Evolutionary conservation across 176 grass and related monocot genomes (phyloP), one percentile per base, ranked within the genome.

Genomic region (Oryza punctata): DNA sequence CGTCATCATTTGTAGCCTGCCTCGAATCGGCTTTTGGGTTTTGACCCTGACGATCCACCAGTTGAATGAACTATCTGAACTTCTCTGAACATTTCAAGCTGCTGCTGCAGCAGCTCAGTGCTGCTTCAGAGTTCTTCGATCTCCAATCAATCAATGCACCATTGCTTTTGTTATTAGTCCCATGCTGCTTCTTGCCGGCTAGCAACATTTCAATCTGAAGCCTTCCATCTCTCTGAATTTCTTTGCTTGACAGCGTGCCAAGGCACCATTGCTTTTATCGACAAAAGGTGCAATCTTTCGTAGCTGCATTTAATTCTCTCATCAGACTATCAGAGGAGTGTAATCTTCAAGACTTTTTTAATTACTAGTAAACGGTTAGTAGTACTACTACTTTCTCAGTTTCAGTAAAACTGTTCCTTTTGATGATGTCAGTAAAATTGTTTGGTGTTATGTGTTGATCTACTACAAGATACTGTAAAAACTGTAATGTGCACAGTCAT

Each of bases 261-360:
- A 89, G 85, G 87, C 47, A 69, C 50, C 63, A 3, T 85, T 89
- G 87, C 87, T 85, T 89, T 85, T 61, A 76, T 70, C 70, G 70
- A 63, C 82, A 30, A 80, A 89, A 89, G 76, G 10, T 70, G 37
- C 1, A 59, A 8, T 65, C 35, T 68, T 68, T 84, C 40, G 24
- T 13, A 45, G 74, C 50, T 72, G 52, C 72, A 37, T 78, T 72
- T 71, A 26, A 35, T 47, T 41, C 26, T 78, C 35, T 2, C 25
- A 69, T 2, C 24, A 35, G 33, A 35, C 33, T 35, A 35, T 35
- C 33, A 69, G 26, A 76, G 4, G 29, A 19, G 81, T 54, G 73
- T 84, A 46, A 49, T 12, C 54, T 83, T 47, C 6, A n/a, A 63
- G n/a, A 28, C 14, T 47, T 57, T 57, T 5, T 54, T 47, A 41